Evolutionary conservation across 345 rosid genomes (phyloP).

Genomic region (Pugionium cornutum): DNA sequence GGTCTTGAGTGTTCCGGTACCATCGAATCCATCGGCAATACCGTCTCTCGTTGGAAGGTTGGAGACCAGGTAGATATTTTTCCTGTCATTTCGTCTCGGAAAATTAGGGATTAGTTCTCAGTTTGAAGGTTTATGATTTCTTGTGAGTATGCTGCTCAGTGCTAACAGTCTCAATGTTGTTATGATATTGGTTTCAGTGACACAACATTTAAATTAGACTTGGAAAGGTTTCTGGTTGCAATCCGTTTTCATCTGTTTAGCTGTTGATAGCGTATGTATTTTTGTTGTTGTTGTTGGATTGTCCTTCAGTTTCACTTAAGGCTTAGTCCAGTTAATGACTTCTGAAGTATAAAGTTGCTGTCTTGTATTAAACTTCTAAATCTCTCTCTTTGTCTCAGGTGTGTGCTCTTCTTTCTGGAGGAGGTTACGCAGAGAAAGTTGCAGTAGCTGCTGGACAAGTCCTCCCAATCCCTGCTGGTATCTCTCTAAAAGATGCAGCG

Average conservation of each 20-base stretch:
- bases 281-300: slow-evolving; percentile 1
- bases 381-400: slow-evolving; percentile 44
- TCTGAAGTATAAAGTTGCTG: background rate
- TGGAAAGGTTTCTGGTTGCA: background rate
- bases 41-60: slow-evolving; percentile 74
- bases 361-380: background rate
- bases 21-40: slow-evolving; percentile 55
- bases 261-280: background rate
- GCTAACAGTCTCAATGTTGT: slow-evolving; percentile 1
- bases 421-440: slow-evolving; percentile 88
- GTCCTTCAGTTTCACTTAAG: background rate
- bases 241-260: background rate
- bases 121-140: background rate
- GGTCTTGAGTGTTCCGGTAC: slow-evolving; percentile 94
- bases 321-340: background rate
- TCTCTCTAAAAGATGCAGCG: slow-evolving; percentile 67
- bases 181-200: background rate
- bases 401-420: slow-evolving; percentile 89
- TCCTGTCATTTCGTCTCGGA: background rate
- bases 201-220: background rate
- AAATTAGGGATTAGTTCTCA: background rate
- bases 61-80: slow-evolving; percentile 62
- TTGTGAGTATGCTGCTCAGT: slow-evolving; percentile 2
- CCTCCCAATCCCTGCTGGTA: slow-evolving; percentile 59
- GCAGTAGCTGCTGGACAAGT: slow-evolving; percentile 70